Base-by-base conservation (phyloP, 2,329 filamentous ascomycete species). In the Escovopsis weberi region DNA sequence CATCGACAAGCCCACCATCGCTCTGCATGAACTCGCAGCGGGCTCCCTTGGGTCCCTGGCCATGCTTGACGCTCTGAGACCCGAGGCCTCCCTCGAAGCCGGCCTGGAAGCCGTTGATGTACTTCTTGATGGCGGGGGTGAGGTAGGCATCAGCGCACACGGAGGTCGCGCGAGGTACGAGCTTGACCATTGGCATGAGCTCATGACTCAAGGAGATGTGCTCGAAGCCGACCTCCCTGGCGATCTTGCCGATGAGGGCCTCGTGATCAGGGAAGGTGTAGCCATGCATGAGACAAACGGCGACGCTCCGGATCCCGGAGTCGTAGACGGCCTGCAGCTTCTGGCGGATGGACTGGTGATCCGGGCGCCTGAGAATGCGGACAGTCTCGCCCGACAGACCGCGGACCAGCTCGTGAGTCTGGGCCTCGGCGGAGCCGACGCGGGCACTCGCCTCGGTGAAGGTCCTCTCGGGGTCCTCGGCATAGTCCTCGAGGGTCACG, bases 11-110 rank as follows among this genome's bases (percentile, higher is more conserved):
- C 0, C 78, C 77, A 19, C 85, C 85, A 49, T 93, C 85, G 9
- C 82, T 87, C 59, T 94, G 86, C 87, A 94, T 94, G 51, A 95
- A 94, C 58, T 95, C 87, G 63, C 88, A 95, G 48, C 88, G 70
- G 4, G 85, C 84, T 4, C 82, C 82, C 52, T 73, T 82, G 5
- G 67, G 60, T 0, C 80, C 82, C 26, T 66, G 60, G 46, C 80
- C 11, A 12, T 75, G 66, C 58, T 81, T 78, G 4, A 91, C 81
- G 46, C 79, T 85, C 51, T 80, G 75, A 0, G 77, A 80, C 2
- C 86, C 86, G 0, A 95, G 65, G 0, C 85, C 84, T 9, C 87
- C 86, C 45, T 78, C 74, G 50, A 95, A 94, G 1, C 86, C 85
- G 26, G 73, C 72, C 53, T 84, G 76, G 55, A 94, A 93, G 0